Percentiles rank a stretch among this genome's conserved stretches.
Evolutionary conservation across 768 basidiomycete genomes (phyloP).

Genomic region (Pulveroboletus sp.): DNA sequence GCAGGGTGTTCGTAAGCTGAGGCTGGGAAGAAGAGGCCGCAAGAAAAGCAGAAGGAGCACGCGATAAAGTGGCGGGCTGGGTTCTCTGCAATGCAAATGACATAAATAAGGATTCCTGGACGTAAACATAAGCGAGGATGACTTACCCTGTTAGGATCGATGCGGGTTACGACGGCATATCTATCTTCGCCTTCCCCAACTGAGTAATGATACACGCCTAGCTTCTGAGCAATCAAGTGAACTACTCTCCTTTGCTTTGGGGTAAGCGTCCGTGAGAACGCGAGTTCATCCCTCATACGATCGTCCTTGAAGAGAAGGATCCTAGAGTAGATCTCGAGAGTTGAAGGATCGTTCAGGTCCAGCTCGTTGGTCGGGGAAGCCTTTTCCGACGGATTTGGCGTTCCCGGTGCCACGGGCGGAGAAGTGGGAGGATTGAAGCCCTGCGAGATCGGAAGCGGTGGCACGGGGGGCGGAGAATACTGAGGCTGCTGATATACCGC

Average conservation of each 20-base stretch:
- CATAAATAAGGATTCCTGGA: slow-evolving; percentile 12
- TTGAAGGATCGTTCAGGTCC: slow-evolving; percentile 93
- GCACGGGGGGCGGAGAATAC: slow-evolving; percentile 59
- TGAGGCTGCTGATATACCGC: slow-evolving; percentile 54
- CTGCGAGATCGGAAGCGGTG: slow-evolving; percentile 38
- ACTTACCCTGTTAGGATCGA: slow-evolving; percentile 76
- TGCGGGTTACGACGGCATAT: slow-evolving; percentile 90
- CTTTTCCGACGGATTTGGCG: slow-evolving; percentile 65
- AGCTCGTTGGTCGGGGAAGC: slow-evolving; percentile 62
- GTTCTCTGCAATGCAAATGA: slow-evolving; percentile 30
- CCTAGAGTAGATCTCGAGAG: slow-evolving; percentile 95
- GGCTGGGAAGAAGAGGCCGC: slow-evolving; percentile 45
- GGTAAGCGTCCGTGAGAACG: slow-evolving; percentile 83
- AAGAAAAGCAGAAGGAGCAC: slow-evolving; percentile 78
- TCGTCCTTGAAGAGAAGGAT: slow-evolving; percentile 97
- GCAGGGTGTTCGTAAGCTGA: slow-evolving; percentile 50
- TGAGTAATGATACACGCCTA: slow-evolving; percentile 92
- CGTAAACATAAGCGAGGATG: slow-evolving; percentile 16
- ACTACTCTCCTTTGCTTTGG: slow-evolving; percentile 89
- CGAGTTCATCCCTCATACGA: slow-evolving; percentile 93
- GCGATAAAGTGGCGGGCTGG: slow-evolving; percentile 61
- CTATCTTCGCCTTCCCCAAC: slow-evolving; percentile 90
- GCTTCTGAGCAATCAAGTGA: slow-evolving; percentile 93
- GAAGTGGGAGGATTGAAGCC: slow-evolving; percentile 41
- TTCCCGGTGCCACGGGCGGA: slow-evolving; percentile 51